These are phyloP conservation scores for Cladosporium sp. DNA, from an alignment of 2,329 filamentous ascomycete genomes.

Conservation along the genomic window DNA sequence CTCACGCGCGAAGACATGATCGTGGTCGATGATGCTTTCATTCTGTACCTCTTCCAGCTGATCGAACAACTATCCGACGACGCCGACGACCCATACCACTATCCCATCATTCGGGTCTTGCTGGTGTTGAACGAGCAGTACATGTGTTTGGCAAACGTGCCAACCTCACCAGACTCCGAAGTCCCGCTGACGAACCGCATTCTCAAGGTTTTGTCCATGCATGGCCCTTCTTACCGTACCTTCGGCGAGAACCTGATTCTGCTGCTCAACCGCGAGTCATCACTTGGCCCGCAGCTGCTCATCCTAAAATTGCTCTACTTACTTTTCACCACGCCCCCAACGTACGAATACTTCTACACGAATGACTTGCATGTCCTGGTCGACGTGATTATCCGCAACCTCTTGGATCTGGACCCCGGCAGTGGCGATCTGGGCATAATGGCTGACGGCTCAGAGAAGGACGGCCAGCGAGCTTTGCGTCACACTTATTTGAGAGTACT, in stretches of 20 bases:
- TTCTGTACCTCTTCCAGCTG: conserved; percentile 77
- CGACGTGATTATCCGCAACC: conserved; percentile 92
- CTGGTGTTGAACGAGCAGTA: conserved; percentile 97
- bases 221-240: conserved; percentile 79
- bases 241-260: conserved; percentile 98
- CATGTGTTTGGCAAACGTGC: conserved; percentile 64
- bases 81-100: conserved; percentile 89
- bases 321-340: conserved; percentile 85
- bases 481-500: conserved; percentile 95
- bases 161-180: conserved; percentile 47
- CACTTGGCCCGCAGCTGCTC: conserved; percentile 90
- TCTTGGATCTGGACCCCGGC: conserved; percentile 92
- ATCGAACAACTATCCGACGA: conserved; percentile 88
- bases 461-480: conserved; percentile 53
- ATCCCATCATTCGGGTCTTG: conserved; percentile 90
- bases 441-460: conserved; percentile 21
- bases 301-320: conserved; percentile 95
- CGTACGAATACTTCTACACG: conserved; percentile 97
- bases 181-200: conserved; percentile 79
- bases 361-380: conserved; percentile 93
- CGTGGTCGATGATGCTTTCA: conserved; percentile 69
- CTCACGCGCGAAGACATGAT: conserved; percentile 71
- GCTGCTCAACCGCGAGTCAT: conserved; percentile 85
- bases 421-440: conserved; percentile 35
- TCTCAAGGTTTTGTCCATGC: conserved; percentile 79